A percentile compares a stretch with the other conserved stretches of the same genome.
phyloP scores from a whole-genome alignment of 2,329 filamentous ascomycete genomes.

The Talaromyces amestolkiae region DNA sequence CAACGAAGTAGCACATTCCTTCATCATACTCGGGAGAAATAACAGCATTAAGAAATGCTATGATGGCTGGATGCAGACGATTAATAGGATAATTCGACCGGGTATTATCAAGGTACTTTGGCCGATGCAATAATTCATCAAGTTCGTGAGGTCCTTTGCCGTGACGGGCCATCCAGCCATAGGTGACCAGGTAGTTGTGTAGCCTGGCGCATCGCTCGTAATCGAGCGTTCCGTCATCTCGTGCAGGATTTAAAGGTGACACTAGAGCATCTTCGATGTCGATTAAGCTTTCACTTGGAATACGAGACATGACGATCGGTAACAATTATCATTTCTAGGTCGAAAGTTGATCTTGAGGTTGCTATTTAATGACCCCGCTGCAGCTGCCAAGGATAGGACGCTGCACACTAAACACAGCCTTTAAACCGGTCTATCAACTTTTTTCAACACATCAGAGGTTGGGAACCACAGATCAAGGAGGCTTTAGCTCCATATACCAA shows the following conservation, averaged over 20 bases:
- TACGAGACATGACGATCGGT: background rate
- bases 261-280: conserved; percentile 22
- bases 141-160: conserved; percentile 17
- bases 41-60: conserved; percentile 20
- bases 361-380: background rate
- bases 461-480: no score
- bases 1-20: conserved; percentile 15
- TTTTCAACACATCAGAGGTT: no score
- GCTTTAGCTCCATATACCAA: no score
- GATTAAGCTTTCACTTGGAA: conserved; percentile 12
- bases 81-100: conserved; percentile 12
- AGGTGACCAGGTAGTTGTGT: conserved; percentile 25
- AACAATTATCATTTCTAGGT: no score
- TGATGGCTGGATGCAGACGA: conserved; percentile 22
- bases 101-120: conserved; percentile 1
- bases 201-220: conserved; percentile 23
- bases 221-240: conserved; percentile 18
- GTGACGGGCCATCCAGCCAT: conserved; percentile 23
- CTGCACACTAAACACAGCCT: no score
- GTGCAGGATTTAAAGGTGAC: conserved; percentile 15
- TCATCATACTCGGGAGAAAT: conserved; percentile 15
- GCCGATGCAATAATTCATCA: conserved; percentile 9
- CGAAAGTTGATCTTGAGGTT: background rate
- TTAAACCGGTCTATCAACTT: no score
- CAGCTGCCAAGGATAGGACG: no score